phyloP scores from a whole-genome alignment of 495 filamentous ascomycete genomes.

The Neurospora tetrasperma region DNA sequence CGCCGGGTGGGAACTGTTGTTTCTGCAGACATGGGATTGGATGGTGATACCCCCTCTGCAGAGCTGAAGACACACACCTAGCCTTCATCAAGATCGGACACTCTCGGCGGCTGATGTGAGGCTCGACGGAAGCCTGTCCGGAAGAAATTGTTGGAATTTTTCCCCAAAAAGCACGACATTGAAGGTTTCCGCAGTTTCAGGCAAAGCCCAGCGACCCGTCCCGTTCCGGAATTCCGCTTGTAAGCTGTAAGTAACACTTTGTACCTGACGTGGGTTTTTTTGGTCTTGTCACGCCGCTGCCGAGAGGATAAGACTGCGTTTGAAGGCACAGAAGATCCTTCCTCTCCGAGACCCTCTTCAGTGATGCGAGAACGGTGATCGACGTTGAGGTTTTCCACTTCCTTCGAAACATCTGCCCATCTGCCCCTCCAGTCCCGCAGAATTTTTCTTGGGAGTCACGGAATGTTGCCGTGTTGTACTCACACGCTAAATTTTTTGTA shows the following conservation, averaged over 20 bases:
- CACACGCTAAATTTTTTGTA: neutral
- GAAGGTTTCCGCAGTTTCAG: neutral
- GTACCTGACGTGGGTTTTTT: neutral
- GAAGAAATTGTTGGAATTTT: neutral
- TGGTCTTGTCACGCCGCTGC: neutral
- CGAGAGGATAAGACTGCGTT: neutral
- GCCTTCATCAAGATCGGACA: neutral
- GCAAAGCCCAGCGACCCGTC: neutral
- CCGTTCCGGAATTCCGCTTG: neutral
- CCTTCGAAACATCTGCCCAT: neutral
- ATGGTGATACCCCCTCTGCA: neutral
- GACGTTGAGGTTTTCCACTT: neutral
- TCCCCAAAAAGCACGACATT: neutral
- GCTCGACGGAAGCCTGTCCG: neutral
- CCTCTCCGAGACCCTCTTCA: neutral
- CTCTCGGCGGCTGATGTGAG: neutral
- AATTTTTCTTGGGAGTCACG: neutral
- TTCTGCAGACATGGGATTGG: neutral
- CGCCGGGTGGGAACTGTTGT: neutral
- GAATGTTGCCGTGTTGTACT: neutral
- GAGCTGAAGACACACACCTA: neutral
- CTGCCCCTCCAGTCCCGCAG: neutral
- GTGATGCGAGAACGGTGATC: neutral
- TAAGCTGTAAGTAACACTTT: neutral
- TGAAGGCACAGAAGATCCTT: neutral